Conservation (phyloP, 2,329 filamentous ascomycete species). For the Chaetoscypha palmicola region DNA sequence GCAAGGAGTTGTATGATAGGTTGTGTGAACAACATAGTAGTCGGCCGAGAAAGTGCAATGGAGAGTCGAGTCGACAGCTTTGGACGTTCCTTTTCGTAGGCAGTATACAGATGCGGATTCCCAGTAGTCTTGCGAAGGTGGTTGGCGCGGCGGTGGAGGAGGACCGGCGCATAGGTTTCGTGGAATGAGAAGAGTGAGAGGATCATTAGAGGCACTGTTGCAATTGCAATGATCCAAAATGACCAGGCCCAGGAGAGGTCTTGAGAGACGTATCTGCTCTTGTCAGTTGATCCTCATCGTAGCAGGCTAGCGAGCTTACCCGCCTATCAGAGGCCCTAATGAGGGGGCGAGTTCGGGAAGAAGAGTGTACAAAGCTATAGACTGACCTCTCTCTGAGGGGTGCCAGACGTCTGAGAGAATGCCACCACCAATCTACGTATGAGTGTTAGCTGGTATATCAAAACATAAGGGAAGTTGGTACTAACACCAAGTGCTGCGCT, state of each 20-base stretch:
- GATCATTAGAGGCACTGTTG: constrained; percentile 29
- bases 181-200: constrained; percentile 28
- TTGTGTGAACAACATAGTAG: constrained; percentile 42
- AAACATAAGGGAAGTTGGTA: too few relatives aligned
- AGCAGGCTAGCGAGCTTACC: constrained; percentile 15
- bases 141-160: constrained; percentile 6
- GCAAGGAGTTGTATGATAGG: constrained; percentile 44
- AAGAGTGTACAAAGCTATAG: constrained; percentile 27
- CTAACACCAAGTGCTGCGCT: constrained; percentile 37
- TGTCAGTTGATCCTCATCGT: not conserved
- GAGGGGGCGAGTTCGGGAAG: constrained; percentile 18
- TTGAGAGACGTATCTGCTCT: constrained; percentile 32
- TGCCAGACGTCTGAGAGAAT: constrained; percentile 39
- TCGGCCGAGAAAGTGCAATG: constrained; percentile 38
- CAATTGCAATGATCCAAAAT: constrained; percentile 41
- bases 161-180: constrained; percentile 10
- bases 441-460: too few relatives aligned
- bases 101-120: constrained; percentile 37
- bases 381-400: constrained; percentile 38
- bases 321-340: constrained; percentile 24
- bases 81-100: constrained; percentile 44
- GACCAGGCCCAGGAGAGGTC: constrained; percentile 43
- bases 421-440: constrained; percentile 33
- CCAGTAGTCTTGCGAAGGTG: constrained; percentile 42
- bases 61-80: constrained; percentile 43